A percentile compares a stretch with the other conserved stretches of the same genome.
Conservation (phyloP, 2,329 filamentous ascomycete genomes). For the Aspergillus novoparasiticus region DNA sequence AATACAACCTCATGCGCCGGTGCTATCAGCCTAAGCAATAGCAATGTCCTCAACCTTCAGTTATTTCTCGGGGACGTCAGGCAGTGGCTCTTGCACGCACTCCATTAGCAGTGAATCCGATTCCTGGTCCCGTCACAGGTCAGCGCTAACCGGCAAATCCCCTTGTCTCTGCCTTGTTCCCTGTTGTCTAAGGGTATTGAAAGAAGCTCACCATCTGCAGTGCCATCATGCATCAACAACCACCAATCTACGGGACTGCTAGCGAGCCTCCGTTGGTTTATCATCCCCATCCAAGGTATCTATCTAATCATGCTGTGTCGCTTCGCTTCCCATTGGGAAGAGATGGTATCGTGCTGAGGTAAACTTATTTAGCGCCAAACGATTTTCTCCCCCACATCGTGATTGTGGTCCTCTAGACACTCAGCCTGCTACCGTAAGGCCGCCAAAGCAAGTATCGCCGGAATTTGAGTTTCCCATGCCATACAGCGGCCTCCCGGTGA, state of each 20-base stretch:
- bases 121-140: constrained; percentile 39
- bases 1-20: constrained; percentile 34
- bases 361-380: constrained; percentile 32
- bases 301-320: constrained; percentile 23
- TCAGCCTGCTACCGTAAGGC: constrained; percentile 24
- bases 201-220: constrained; percentile 29
- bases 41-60: constrained; percentile 34
- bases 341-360: constrained; percentile 21
- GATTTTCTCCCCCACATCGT: constrained; percentile 32
- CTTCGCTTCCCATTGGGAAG: constrained; percentile 4
- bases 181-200: not conserved
- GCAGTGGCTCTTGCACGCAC: constrained; percentile 32
- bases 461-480: constrained; percentile 35
- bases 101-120: constrained; percentile 35
- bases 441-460: constrained; percentile 26
- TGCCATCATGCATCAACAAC: constrained; percentile 33
- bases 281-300: constrained; percentile 43
- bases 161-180: constrained; percentile 1
- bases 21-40: constrained; percentile 31
- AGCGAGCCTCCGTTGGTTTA: constrained; percentile 35
- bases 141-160: constrained; percentile 27
- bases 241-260: constrained; percentile 32
- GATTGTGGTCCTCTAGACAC: constrained; percentile 33
- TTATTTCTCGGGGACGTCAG: constrained; percentile 33
- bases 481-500: constrained; percentile 32